Base-by-base conservation (phyloP, 1,284 basidiomycete species). In the Pseudozyma pruni region DNA sequence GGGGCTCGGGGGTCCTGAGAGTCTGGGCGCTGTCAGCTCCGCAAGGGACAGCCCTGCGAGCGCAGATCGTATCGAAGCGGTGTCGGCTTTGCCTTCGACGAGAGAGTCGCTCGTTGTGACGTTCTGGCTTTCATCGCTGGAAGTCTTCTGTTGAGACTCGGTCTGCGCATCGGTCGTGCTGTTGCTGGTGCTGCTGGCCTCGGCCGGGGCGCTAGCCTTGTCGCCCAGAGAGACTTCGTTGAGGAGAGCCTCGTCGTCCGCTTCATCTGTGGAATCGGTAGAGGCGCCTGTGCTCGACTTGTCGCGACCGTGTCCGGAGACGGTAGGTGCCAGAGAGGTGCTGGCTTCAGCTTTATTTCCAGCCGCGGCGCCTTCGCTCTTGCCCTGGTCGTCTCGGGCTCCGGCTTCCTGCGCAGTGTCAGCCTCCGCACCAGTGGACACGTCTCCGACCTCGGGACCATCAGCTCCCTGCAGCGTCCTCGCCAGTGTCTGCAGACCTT, bases 401-500 rank as follows among this genome's bases (percentile, higher is more conserved):
- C 22, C 33, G 33, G 23, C 8, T n/a, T 38, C 34, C 19, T 58
- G 45, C 16, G 32, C 31, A 6, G 31, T 45, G 14, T 48, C 46
- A 0, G 29, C 46, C 11, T 60, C 60, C 4, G 50, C 52, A 1
- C 53, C 51, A n/a, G 37, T 35, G 2, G 64, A 60, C 2, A 52
- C 42, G 25, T 70, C 67, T 29, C 46, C 54, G n/a, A 64, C 47
- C 31, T 61, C 71, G 16, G 49, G 72, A 8, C 61, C 71, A 32
- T 80, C 79, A 14, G 60, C 66, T 13, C 76, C 74, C 31, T 81
- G 80, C 51, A 81, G 47, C 4, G 72, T 74, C 33, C 76, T 61
- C 5, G 78, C 78, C 2, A 82, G 72, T 6, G 64, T 64, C 49
- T 82, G 80, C n/a, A 82, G 59, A 14, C 80, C 81, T 40, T 81